Base-by-base conservation (phyloP, 2,329 filamentous ascomycete genomes). In the Gyromitra esculenta region DNA sequence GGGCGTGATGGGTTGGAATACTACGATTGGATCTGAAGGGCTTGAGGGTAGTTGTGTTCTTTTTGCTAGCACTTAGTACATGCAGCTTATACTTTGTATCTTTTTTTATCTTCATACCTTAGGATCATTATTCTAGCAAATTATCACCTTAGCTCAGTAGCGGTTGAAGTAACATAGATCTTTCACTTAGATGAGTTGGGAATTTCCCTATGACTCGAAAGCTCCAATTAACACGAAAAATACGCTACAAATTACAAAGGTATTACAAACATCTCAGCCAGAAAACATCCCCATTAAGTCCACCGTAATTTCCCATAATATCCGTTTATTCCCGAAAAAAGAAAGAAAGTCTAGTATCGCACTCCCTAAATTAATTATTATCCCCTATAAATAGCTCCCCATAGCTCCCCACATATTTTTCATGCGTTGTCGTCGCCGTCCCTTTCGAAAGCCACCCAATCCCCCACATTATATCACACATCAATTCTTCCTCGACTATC, bases 351-450 rank as follows among this genome's bases (percentile, higher is more conserved):
- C 11, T 5, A 2, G 11, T 1, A 54, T 54, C 37, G 25, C 21
- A 50, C 15, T 39, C 48, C 31, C 18, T 11, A 2, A 70, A 45
- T 37, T 39, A 57, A n/a, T 13, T 35, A 37, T 62, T 25, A 5
- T 37, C 18, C 48, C 39, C 39, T 8, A n/a, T 18, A 65, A 73
- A 73, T 6, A 73, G 31, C 39, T 73, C 69, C 50, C 48, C 48
- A 54, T 18, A 45, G 9, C 48, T 73, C 11, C 15, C 39, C 48
- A 66, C n/a, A 50, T 4, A 66, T 37, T 37, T 18, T 5, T 15
- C 37, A 50, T 72, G 60, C 2, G 50, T 9, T 9, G 50, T 7
- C 39, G 8, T 13, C 8, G 59, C 60, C 18, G 2, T 59, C 69
- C 54, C 37, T 45, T 37, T 66, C 13, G 45, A 18, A 25, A 73